Percentiles rank a stretch among this genome's conserved stretches.
Evolutionary conservation across 306 rosid species (phyloP).

Genomic region (Cicer judaicum): DNA sequence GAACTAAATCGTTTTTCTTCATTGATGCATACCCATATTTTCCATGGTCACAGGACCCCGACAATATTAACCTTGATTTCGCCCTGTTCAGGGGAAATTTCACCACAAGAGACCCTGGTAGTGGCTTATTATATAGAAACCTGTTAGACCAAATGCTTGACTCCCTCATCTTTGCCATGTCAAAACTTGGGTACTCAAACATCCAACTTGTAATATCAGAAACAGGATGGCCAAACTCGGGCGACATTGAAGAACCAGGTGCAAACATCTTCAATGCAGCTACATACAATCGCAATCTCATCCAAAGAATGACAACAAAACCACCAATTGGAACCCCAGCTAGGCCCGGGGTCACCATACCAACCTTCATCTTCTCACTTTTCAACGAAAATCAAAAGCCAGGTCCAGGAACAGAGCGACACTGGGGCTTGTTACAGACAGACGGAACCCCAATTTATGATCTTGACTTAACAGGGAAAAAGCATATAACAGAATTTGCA

Average conservation of each 20-base stretch:
- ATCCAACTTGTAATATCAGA: conserved; percentile 65
- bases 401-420: conserved; percentile 72
- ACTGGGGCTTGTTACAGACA: conserved; percentile 70
- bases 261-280: conserved; percentile 72
- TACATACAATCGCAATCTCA: conserved; percentile 67
- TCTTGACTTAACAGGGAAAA: conserved; percentile 63
- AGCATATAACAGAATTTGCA: conserved; percentile 26
- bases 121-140: conserved; percentile 66
- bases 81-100: conserved; percentile 56
- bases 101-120: conserved; percentile 49
- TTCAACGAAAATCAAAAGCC: conserved; percentile 72
- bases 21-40: conserved; percentile 78
- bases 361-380: conserved; percentile 73
- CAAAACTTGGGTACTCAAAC: conserved; percentile 64
- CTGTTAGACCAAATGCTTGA: conserved; percentile 91
- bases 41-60: conserved; percentile 67
- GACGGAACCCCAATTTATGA: conserved; percentile 68
- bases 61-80: conserved; percentile 60
- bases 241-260: conserved; percentile 57
- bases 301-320: conserved; percentile 55
- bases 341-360: conserved; percentile 62
- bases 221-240: conserved; percentile 82
- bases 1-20: conserved; percentile 75
- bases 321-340: conserved; percentile 75
- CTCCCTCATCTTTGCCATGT: conserved; percentile 73